Percentiles rank a stretch among this genome's conserved stretches.
phyloP scores from a whole-genome alignment of 2,329 filamentous ascomycete species.

The Coniochaeta sp. region DNA sequence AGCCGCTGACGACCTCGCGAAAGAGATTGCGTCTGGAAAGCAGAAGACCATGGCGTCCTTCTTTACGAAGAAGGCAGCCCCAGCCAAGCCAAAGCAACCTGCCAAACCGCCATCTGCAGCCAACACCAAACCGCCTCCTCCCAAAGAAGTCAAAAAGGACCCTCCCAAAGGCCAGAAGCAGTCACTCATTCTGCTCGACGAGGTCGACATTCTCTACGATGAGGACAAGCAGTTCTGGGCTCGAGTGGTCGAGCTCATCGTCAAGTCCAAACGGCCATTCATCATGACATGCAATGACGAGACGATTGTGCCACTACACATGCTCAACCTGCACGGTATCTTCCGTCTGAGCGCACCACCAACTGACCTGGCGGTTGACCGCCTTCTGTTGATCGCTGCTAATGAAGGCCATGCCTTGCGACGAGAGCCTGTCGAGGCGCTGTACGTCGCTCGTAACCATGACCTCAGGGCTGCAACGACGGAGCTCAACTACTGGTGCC shows the following conservation, averaged over 20 bases:
- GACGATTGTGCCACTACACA: conserved; percentile 65
- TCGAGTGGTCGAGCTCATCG: conserved; percentile 69
- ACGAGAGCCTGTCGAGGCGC: conserved; percentile 56
- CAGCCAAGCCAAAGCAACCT: conserved; percentile 7
- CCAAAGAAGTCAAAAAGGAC: conserved; percentile 20
- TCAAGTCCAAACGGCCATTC: conserved; percentile 82
- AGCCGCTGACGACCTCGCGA: conserved; percentile 38
- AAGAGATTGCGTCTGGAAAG: conserved; percentile 58
- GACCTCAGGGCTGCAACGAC: conserved; percentile 78
- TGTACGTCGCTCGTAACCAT: conserved; percentile 62
- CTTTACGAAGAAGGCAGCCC: conserved; percentile 50
- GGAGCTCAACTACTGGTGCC: conserved; percentile 94
- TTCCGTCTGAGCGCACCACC: conserved; percentile 66
- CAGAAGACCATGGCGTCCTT: conserved; percentile 78
- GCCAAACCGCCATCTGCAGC: conserved; percentile 19
- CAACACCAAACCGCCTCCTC: conserved; percentile 2
- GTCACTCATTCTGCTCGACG: conserved; percentile 88
- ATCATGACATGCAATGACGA: conserved; percentile 95
- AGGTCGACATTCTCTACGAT: conserved; percentile 88
- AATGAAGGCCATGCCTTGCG: conserved; percentile 79
- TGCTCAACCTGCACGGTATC: conserved; percentile 76
- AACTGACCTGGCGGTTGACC: conserved; percentile 63
- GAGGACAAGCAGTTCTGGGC: conserved; percentile 95
- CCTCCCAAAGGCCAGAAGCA: conserved; percentile 66
- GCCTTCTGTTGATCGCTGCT: conserved; percentile 74